Conservation (phyloP, 768 basidiomycete species). For the Termitomyces sp. region DNA sequence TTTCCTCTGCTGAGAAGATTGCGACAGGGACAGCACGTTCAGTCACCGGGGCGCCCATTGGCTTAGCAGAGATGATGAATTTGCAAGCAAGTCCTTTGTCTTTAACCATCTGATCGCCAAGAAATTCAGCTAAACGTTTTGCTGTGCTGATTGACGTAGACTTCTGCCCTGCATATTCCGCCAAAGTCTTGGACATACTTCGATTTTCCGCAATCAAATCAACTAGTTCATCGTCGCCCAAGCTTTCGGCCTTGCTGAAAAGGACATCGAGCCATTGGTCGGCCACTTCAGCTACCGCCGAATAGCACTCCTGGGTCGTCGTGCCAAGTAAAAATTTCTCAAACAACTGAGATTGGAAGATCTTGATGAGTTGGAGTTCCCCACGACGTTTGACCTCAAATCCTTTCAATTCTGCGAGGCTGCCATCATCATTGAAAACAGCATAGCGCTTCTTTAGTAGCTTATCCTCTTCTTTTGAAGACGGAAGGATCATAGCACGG, state of each 20-base stretch:
- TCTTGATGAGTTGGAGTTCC: constrained; percentile 97
- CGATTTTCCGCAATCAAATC: constrained; percentile 98
- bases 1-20: constrained; percentile 94
- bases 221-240: constrained; percentile 89
- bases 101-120: constrained; percentile 98
- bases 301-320: constrained; percentile 94
- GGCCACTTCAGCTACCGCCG: constrained; percentile 87
- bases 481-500: constrained; percentile 97
- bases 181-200: constrained; percentile 94
- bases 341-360: constrained; percentile 98
- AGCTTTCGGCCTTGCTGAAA: constrained; percentile 76
- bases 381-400: constrained; percentile 99
- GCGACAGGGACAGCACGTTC: constrained; percentile 96
- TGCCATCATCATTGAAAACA: constrained; percentile 97
- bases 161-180: constrained; percentile 95
- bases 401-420: constrained; percentile 96
- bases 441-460: constrained; percentile 98
- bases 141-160: constrained; percentile 98
- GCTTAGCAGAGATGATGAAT: constrained; percentile 96
- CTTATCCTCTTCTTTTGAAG: constrained; percentile 99
- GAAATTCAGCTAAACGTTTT: constrained; percentile 88
- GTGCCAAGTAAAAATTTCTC: constrained; percentile 93
- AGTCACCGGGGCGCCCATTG: constrained; percentile 90
- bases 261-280: constrained; percentile 98
- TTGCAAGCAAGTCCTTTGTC: constrained; percentile 99